Base-by-base conservation (phyloP, 164 flowering plant genomes). In the Magnolia officinalis region DNA sequence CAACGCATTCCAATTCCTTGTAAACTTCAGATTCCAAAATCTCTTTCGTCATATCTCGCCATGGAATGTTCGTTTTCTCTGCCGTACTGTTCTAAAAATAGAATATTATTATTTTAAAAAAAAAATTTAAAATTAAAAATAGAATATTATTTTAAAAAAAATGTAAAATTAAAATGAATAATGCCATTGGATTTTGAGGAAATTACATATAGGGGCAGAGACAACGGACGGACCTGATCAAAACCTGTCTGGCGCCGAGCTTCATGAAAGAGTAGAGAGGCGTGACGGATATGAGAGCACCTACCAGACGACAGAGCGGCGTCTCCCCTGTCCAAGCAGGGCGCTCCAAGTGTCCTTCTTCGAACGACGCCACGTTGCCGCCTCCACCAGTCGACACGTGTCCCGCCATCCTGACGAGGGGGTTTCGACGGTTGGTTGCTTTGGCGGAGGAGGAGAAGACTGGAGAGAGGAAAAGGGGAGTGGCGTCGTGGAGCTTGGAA, bases 1-100 rank as follows among this genome's bases (percentile, higher is more conserved):
- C 81, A 64, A 91, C 73, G 76, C 78, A 82, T 52, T 86, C 90
- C 82, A 87, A 68, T 80, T 89, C 92, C 80, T 85, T 79, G 31
- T 91, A 91, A 50, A 91, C 95, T 72, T 89, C 86, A 0, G 93
- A 91, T 13, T 88, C 88, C 82, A 91, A 67, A 73, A 91, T 80
- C 84, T 88, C 90, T 59, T 61, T 83, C 0, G 91, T 83, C 92
- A 88, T 89, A 63, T 87, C 85, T 58, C 88, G 73, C 95, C 95
- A 91, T 31, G 95, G 93, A 71, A 91, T 87, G 71, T 87, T 83
- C n/a, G 80, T 80, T 77, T 87, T 87, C 86, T 91, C 93, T 50
- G 95, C 95, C 74, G 95, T 90, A 76, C 95, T 88, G 91, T 76
- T 80, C 73, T 7, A 16, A 6, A 21, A 29, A 73, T 31, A 24